These are phyloP conservation scores for Pyrenochaeta sp. DNA, from an alignment of 2,329 filamentous ascomycete species.

Conservation along the genomic window DNA sequence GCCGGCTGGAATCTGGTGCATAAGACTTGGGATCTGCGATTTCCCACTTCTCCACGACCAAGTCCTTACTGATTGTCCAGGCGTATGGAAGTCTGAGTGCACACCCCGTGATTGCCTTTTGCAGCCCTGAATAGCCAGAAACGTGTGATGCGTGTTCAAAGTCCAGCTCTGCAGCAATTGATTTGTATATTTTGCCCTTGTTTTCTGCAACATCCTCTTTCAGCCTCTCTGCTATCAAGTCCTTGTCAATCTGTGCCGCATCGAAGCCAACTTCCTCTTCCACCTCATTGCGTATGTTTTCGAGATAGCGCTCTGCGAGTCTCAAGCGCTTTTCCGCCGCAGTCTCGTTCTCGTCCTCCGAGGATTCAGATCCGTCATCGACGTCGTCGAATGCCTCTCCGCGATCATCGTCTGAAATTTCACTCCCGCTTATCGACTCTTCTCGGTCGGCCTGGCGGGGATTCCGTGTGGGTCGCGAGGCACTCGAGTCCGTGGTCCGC, in stretches of 20 bases:
- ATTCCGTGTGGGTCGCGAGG: constrained; percentile 53
- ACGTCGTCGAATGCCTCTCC: constrained; percentile 49
- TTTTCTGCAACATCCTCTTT: constrained; percentile 91
- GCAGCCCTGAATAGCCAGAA: constrained; percentile 81
- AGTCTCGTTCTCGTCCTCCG: constrained; percentile 84
- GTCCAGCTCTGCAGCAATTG: constrained; percentile 76
- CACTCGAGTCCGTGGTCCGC: constrained; percentile 59
- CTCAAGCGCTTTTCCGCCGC: constrained; percentile 86
- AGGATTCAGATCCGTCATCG: constrained; percentile 60
- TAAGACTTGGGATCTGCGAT: constrained; percentile 65
- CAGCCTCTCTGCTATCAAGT: constrained; percentile 84
- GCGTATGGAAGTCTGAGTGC: constrained; percentile 80
- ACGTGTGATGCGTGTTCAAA: constrained; percentile 73
- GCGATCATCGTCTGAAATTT: constrained; percentile 70
- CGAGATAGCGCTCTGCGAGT: constrained; percentile 90
- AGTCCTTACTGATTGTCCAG: constrained; percentile 89
- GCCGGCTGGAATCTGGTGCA: constrained; percentile 25
- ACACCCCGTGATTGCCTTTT: constrained; percentile 79
- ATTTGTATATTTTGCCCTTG: constrained; percentile 88
- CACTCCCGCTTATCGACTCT: constrained; percentile 88
- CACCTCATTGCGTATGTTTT: constrained; percentile 82
- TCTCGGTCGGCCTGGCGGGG: constrained; percentile 64
- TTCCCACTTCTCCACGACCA: constrained; percentile 87
- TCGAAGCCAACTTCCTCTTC: constrained; percentile 85
- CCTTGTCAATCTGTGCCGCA: constrained; percentile 89